phyloP scores from a whole-genome alignment of 2,329 filamentous ascomycete genomes.

The Colletotrichum chrysophilum region DNA sequence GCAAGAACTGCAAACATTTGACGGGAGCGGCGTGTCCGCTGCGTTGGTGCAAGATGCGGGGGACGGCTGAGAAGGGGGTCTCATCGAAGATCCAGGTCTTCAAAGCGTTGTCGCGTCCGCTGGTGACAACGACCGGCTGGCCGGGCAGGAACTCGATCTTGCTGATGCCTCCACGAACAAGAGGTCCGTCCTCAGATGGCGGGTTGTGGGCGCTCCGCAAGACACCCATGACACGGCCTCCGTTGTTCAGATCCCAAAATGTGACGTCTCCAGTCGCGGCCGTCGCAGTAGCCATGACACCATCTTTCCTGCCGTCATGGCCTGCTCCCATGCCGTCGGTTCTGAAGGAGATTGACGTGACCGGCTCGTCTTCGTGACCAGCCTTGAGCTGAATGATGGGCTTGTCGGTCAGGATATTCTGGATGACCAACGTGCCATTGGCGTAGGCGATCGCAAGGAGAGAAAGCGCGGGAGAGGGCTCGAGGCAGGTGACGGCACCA shows the following conservation, averaged over 20 bases:
- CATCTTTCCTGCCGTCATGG: slow-evolving; percentile 81
- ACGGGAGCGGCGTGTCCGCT: slow-evolving; percentile 90
- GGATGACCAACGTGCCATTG: slow-evolving; percentile 78
- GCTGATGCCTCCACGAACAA: slow-evolving; percentile 79
- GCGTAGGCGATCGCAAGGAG: slow-evolving; percentile 88
- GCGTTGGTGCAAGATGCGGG: slow-evolving; percentile 82
- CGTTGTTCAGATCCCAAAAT: slow-evolving; percentile 94
- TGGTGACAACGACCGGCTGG: slow-evolving; percentile 88
- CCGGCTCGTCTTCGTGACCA: slow-evolving; percentile 66
- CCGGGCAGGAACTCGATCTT: slow-evolving; percentile 88
- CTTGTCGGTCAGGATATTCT: slow-evolving; percentile 82
- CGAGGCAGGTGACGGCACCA: slow-evolving; percentile 85
- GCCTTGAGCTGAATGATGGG: slow-evolving; percentile 72
- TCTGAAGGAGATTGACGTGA: slow-evolving; percentile 88
- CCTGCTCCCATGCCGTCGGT: slow-evolving; percentile 89
- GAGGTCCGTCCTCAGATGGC: slow-evolving; percentile 57
- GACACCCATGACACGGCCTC: slow-evolving; percentile 84
- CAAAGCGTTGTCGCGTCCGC: slow-evolving; percentile 89
- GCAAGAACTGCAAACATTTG: slow-evolving; percentile 82
- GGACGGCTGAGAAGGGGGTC: slow-evolving; percentile 85
- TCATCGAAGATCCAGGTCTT: slow-evolving; percentile 98
- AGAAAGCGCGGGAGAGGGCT: slow-evolving; percentile 83
- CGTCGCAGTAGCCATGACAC: slow-evolving; percentile 93
- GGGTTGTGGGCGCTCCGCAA: slow-evolving; percentile 88
- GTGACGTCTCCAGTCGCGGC: slow-evolving; percentile 83